phyloP scores from a whole-genome alignment of 495 filamentous ascomycete genomes.

The Penicillium coffeae region DNA sequence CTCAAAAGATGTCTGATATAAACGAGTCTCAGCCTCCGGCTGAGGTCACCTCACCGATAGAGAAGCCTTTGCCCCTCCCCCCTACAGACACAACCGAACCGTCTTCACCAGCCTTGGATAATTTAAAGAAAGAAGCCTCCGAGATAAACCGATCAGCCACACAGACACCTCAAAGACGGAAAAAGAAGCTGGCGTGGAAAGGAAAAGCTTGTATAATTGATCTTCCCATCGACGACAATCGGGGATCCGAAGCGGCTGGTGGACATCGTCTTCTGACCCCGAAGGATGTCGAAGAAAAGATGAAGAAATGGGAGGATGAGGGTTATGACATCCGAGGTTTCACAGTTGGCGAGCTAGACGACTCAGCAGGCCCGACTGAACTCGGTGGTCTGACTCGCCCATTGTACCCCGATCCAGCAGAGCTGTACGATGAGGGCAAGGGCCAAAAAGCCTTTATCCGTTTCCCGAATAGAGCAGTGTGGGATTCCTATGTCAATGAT shows the following conservation, averaged over 20 bases:
- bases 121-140: conserved; percentile 11
- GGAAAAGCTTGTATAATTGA: conserved; percentile 70
- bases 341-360: conserved; percentile 49
- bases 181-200: conserved; percentile 56
- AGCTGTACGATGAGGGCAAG: conserved; percentile 52
- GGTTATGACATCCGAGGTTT: conserved; percentile 78
- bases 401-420: conserved; percentile 65
- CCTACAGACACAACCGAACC: conserved; percentile 8
- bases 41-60: conserved; percentile 26
- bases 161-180: conserved; percentile 27
- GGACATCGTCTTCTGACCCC: conserved; percentile 53
- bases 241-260: conserved; percentile 51
- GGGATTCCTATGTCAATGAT: conserved; percentile 77
- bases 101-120: conserved; percentile 7
- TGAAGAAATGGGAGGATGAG: conserved; percentile 66
- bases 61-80: conserved; percentile 50
- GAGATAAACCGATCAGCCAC: conserved; percentile 15
- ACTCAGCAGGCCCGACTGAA: conserved; percentile 22
- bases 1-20: conserved; percentile 31
- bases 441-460: conserved; percentile 54
- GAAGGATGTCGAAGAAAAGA: conserved; percentile 58
- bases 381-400: conserved; percentile 61
- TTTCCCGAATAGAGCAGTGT: conserved; percentile 73
- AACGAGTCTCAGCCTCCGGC: conserved; percentile 24
- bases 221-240: conserved; percentile 65